Evolutionary conservation across 345 rosid species (phyloP).

Genomic region (Salix brachista): DNA sequence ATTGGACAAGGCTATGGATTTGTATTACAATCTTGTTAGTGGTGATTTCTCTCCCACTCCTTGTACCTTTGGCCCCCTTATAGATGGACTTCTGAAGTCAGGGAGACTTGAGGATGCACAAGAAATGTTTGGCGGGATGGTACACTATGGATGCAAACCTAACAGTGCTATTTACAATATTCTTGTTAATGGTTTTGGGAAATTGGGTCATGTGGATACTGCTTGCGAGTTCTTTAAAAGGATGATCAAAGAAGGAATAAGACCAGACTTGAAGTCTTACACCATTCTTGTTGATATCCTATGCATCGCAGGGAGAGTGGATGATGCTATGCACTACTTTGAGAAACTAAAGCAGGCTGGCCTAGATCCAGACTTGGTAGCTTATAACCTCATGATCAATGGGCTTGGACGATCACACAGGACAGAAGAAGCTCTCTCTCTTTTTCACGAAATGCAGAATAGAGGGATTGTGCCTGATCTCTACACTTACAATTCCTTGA

Average conservation of each 20-base stretch:
- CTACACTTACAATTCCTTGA: conserved; percentile 73
- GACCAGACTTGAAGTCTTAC: conserved; percentile 93
- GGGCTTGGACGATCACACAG: conserved; percentile 68
- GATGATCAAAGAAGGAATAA: conserved; percentile 72
- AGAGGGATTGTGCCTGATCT: conserved; percentile 66
- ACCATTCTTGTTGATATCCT: conserved; percentile 69
- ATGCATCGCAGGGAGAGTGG: conserved; percentile 63
- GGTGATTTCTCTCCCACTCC: conserved; percentile 68
- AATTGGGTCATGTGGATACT: conserved; percentile 58
- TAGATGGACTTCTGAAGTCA: conserved; percentile 70
- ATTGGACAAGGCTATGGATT: conserved; percentile 63
- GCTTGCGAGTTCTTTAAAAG: conserved; percentile 61
- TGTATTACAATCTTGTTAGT: conserved; percentile 68
- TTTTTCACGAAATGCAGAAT: conserved; percentile 62
- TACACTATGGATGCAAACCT: conserved; percentile 67
- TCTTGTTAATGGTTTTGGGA: conserved; percentile 79
- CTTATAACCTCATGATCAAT: conserved; percentile 70
- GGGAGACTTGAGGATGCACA: conserved; percentile 64
- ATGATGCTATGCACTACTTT: conserved; percentile 67
- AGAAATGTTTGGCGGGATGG: conserved; percentile 74
- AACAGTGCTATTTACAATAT: conserved; percentile 86
- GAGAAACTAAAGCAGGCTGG: conserved; percentile 60
- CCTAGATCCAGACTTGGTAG: conserved; percentile 56
- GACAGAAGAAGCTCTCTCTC: conserved; percentile 58
- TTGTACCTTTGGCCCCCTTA: conserved; percentile 80